These are phyloP conservation scores for Paramarasmius palmivorus DNA, from an alignment of 1,284 basidiomycete genomes.

Conservation along the genomic window DNA sequence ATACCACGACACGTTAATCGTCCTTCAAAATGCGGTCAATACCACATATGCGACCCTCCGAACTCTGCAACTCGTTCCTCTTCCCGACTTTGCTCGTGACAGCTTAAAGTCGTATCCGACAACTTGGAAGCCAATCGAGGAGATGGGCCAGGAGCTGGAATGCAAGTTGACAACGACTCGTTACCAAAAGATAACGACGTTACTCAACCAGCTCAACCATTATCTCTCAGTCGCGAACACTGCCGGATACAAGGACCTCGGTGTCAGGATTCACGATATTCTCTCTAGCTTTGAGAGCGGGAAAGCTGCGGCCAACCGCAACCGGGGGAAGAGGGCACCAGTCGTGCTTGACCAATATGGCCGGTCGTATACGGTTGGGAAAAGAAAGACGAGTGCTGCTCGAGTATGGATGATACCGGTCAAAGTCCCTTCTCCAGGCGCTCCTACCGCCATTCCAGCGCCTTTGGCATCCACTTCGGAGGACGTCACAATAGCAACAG, in stretches of 20 bases:
- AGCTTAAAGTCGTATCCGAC: conserved; percentile 59
- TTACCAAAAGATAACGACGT: conserved; percentile 65
- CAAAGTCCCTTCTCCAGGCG: conserved; percentile 25
- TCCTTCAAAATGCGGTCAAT: conserved; percentile 68
- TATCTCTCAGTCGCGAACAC: conserved; percentile 69
- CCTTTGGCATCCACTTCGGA: not conserved
- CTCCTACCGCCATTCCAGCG: not conserved
- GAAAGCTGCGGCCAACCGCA: conserved; percentile 57
- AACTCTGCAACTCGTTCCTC: conserved; percentile 70
- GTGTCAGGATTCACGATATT: conserved; percentile 51
- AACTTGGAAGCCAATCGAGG: conserved; percentile 68
- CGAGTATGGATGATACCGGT: conserved; percentile 94
- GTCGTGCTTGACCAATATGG: conserved; percentile 71
- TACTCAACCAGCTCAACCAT: conserved; percentile 74
- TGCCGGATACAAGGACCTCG: conserved; percentile 64
- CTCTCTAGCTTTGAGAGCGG: conserved; percentile 66
- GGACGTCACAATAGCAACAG: not conserved
- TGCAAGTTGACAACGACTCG: conserved; percentile 70
- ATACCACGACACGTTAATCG: conserved; percentile 74
- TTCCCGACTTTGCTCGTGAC: conserved; percentile 70
- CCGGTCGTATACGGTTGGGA: conserved; percentile 81
- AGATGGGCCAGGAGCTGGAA: conserved; percentile 59
- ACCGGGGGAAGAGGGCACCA: conserved; percentile 54
- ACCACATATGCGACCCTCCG: conserved; percentile 63
- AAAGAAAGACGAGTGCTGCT: conserved; percentile 84